Base-by-base conservation (phyloP, 805 yeast genomes). In the Lachancea sp. region DNA sequence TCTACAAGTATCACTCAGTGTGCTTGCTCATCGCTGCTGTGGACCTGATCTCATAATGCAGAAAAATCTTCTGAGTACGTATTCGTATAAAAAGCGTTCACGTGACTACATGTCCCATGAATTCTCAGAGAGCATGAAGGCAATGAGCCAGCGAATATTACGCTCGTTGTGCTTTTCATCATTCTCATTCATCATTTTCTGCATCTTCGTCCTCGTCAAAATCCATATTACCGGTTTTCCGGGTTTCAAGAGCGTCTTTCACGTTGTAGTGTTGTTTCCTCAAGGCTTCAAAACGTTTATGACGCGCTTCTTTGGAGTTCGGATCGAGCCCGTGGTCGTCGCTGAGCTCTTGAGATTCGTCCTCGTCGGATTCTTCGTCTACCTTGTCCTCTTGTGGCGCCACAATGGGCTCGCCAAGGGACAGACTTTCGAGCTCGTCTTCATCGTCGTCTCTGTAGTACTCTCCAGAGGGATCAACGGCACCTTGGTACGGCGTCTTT, bases 401-500 rank as follows among this genome's bases (percentile, higher is more conserved):
- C 67, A 11, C 59, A 53, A 74, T 81, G 1, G 82, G 77, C 51
- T 74, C 81, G 1, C 86, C 86, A 41, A 81, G 65, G 9, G 74
- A 63, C 52, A 82, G 78, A 36, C 67, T 72, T 11, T 78, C 77
- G 36, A 79, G 65, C 7, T 67, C 77, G 3, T 74, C 78, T 30
- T 82, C 89, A 37, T 80, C 79, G 56, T 84, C 91, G 4, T 75
- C 78, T 42, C 74, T 73, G 54, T 88, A 87, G 59, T 85, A 84
- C 56, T 89, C 95, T 27, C 86, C 87, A 43, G 76, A 72, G 0
- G 93, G 90, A 56, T 84, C 81, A 22, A 86, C 83, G 0, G 95
- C 95, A 10, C 93, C 95, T 60, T 86, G 95, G 57, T 84, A 90
- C 4, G 97, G 97, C 1, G 97, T 90, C 70, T 90, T 90, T 18